These are phyloP conservation scores for Rubia occidens DNA, from an alignment of 305 asterid species.

Conservation along the genomic window DNA sequence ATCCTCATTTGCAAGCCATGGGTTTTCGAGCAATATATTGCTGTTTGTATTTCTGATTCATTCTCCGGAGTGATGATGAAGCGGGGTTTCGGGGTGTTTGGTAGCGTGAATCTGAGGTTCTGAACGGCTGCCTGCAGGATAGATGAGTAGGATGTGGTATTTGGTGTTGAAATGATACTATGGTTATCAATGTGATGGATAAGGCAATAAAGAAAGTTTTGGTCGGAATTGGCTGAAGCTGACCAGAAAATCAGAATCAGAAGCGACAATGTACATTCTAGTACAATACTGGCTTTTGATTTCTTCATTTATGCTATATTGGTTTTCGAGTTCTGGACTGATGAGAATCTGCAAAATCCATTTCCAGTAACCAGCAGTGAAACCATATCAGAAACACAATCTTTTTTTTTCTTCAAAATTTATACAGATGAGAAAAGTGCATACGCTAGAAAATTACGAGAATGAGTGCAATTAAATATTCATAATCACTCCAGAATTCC, in stretches of 20 bases:
- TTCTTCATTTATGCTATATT: slow-evolving; percentile 4
- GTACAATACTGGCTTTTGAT: neutral
- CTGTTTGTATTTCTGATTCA: slow-evolving; percentile 28
- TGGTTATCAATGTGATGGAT: neutral
- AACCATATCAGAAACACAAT: neutral
- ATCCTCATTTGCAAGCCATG: slow-evolving; percentile 30
- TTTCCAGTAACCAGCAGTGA: neutral
- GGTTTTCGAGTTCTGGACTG: neutral
- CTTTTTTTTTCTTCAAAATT: neutral
- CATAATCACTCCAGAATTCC: neutral
- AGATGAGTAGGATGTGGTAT: slow-evolving; percentile 13
- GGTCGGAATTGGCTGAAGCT: neutral
- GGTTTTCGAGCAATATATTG: slow-evolving; percentile 26
- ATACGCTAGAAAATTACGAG: neutral
- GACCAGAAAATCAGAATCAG: neutral
- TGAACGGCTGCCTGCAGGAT: neutral
- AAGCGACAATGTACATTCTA: neutral
- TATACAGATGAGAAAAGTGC: no score
- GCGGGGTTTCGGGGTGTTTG: slow-evolving; percentile 14
- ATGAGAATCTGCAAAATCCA: slow-evolving; percentile 44
- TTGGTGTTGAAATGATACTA: slow-evolving; percentile 5
- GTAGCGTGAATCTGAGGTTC: slow-evolving; percentile 7
- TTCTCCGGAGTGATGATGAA: slow-evolving; percentile 19
- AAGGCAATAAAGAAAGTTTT: slow-evolving; percentile 9
- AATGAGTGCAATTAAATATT: neutral